A percentile compares a stretch with the other conserved stretches of the same genome.
phyloP scores from a whole-genome alignment of 2,329 filamentous ascomycete genomes.

The Fusarium robinianum region DNA sequence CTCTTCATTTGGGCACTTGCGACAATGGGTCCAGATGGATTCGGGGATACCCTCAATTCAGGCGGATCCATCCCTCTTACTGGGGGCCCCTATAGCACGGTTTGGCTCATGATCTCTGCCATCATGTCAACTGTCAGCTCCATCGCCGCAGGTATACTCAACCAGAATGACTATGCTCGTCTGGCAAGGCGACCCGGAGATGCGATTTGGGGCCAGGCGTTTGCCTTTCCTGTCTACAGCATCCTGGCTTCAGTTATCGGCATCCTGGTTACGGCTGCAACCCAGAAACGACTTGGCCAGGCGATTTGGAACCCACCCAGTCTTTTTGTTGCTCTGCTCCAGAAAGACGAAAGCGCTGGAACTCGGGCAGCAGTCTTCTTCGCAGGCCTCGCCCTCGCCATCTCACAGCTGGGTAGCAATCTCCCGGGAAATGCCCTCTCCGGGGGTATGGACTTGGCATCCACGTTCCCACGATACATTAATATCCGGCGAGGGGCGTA shows the following conservation, averaged over 20 bases:
- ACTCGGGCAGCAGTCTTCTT: slow-evolving; percentile 47
- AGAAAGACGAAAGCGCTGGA: slow-evolving; percentile 38
- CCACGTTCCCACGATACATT: slow-evolving; percentile 44
- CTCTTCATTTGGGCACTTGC: slow-evolving; percentile 51
- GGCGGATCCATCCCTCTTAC: slow-evolving; percentile 31
- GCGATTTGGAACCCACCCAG: slow-evolving; percentile 46
- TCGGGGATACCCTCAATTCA: slow-evolving; percentile 42
- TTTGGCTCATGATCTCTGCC: slow-evolving; percentile 45
- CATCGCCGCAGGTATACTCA: slow-evolving; percentile 46
- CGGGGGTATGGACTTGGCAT: slow-evolving; percentile 47
- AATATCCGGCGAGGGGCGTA: slow-evolving; percentile 47
- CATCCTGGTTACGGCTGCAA: slow-evolving; percentile 47
- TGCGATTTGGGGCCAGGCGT: slow-evolving; percentile 43
- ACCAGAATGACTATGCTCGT: slow-evolving; percentile 47
- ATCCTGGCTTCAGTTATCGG: slow-evolving; percentile 45
- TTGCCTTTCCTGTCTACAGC: slow-evolving; percentile 44
- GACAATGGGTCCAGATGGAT: slow-evolving; percentile 48
- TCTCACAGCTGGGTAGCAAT: slow-evolving; percentile 46
- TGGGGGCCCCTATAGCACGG: slow-evolving; percentile 38
- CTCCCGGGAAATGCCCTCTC: slow-evolving; percentile 45
- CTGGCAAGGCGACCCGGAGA: slow-evolving; percentile 39
- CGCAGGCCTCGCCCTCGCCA: slow-evolving; percentile 42
- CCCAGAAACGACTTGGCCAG: slow-evolving; percentile 44
- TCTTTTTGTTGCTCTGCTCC: slow-evolving; percentile 41
- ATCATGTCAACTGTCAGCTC: slow-evolving; percentile 45